Conservation (phyloP, 2,329 filamentous ascomycete species). For the Colletotrichum sp. region DNA sequence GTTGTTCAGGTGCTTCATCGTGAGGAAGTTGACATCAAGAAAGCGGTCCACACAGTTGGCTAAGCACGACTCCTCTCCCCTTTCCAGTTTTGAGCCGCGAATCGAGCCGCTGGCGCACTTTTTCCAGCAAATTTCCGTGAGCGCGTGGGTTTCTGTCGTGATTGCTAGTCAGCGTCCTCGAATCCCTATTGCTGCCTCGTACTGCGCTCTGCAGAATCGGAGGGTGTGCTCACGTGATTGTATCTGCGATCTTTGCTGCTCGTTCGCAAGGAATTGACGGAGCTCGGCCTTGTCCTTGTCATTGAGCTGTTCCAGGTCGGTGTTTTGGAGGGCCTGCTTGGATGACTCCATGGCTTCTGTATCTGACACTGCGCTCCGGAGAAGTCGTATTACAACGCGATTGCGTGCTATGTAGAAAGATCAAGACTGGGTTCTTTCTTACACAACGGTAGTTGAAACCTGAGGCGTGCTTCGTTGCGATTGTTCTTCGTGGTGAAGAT, state of each 20-base stretch:
- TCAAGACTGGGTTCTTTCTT: not conserved
- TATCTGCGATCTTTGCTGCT: slow-evolving; percentile 80
- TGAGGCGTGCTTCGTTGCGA: not conserved
- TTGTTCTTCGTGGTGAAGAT: not conserved
- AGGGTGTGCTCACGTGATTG: slow-evolving; percentile 60
- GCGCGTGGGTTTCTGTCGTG: slow-evolving; percentile 54
- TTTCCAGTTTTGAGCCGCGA: slow-evolving; percentile 73
- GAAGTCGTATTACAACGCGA: not conserved
- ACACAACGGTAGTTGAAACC: not conserved
- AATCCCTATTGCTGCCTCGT: not conserved
- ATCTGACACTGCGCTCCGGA: not conserved
- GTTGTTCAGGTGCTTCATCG: slow-evolving; percentile 82
- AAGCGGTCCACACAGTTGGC: slow-evolving; percentile 94
- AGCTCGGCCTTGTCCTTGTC: slow-evolving; percentile 87
- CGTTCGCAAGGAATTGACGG: slow-evolving; percentile 82
- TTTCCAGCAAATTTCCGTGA: slow-evolving; percentile 85
- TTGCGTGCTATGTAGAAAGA: not conserved
- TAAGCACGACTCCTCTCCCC: slow-evolving; percentile 80
- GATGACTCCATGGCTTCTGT: slow-evolving; percentile 35
- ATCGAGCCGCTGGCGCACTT: slow-evolving; percentile 86
- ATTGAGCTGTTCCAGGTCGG: slow-evolving; percentile 77
- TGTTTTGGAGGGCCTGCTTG: slow-evolving; percentile 46
- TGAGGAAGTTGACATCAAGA: slow-evolving; percentile 83
- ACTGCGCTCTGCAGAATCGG: not conserved
- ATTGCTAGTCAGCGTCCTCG: not conserved